These are phyloP conservation scores for barrel medic (Medicago truncatula) DNA, from an alignment of 306 rosid species.

Conservation along the genomic window DNA sequence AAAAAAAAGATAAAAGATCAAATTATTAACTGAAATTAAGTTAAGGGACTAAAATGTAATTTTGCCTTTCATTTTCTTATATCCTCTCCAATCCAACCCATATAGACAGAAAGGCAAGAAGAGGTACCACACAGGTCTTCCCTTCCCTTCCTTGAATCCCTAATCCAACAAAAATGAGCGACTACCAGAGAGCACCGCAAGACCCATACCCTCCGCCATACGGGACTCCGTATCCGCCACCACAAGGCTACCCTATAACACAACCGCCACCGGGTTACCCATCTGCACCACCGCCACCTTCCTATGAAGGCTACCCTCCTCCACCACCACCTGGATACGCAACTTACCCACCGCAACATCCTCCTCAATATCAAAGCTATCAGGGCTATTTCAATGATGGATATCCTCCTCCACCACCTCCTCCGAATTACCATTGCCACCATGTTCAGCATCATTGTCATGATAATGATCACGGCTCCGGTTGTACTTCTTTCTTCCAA, in stretches of 20 bases:
- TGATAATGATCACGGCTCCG: constrained; percentile 39
- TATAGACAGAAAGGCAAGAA: too few relatives aligned
- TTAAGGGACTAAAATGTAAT: too few relatives aligned
- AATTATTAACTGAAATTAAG: too few relatives aligned
- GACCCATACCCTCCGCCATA: constrained; percentile 67
- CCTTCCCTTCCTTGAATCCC: background rate
- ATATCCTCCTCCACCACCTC: constrained; percentile 60
- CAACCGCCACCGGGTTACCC: constrained; percentile 53
- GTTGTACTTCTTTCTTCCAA: constrained; percentile 56
- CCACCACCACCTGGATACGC: constrained; percentile 56
- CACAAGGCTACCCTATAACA: constrained; percentile 41
- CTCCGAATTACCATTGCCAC: constrained; percentile 49
- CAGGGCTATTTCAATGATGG: constrained; percentile 78
- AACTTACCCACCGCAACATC: constrained; percentile 51
- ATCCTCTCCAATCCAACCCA: too few relatives aligned
- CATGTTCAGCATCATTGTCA: constrained; percentile 59
- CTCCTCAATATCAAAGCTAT: constrained; percentile 67
- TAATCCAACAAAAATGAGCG: constrained; percentile 37
- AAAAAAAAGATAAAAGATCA: too few relatives aligned
- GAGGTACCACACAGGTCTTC: background rate
- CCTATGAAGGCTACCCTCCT: constrained; percentile 46
- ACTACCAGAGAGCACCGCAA: constrained; percentile 62
- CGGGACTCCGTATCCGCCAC: constrained; percentile 52
- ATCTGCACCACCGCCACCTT: constrained; percentile 59
- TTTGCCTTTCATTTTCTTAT: too few relatives aligned